A percentile compares a stretch with the other conserved stretches of the same genome.
These are phyloP conservation scores for Entomortierella beljakovae DNA, from an alignment of 192 early-diverging fungal genomes.

Conservation along the genomic window DNA sequence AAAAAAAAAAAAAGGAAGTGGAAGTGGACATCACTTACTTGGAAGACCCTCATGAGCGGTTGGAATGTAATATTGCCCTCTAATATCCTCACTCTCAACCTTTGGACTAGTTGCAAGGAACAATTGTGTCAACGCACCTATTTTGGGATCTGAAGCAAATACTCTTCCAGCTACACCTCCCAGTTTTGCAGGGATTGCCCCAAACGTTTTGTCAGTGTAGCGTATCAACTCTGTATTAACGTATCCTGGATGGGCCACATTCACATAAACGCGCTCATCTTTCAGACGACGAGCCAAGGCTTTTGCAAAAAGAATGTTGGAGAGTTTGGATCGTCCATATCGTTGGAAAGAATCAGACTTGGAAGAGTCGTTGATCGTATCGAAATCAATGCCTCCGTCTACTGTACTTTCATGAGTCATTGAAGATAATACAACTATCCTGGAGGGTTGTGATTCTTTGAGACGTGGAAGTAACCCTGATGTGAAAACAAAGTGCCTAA, in stretches of 20 bases:
- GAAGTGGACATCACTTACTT: slow-evolving; percentile 5
- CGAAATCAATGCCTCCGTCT: slow-evolving; percentile 43
- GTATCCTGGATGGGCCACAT: slow-evolving; percentile 52
- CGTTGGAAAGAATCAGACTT: neutral
- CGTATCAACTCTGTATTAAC: slow-evolving; percentile 26
- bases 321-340: slow-evolving; percentile 65
- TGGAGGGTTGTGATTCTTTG: slow-evolving; percentile 8
- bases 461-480: slow-evolving; percentile 22
- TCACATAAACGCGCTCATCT: slow-evolving; percentile 36
- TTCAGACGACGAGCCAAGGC: slow-evolving; percentile 23
- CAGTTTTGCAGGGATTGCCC: neutral
- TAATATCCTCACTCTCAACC: slow-evolving; percentile 53
- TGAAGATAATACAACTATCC: slow-evolving; percentile 32
- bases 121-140: slow-evolving; percentile 57
- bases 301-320: slow-evolving; percentile 59
- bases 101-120: slow-evolving; percentile 65
- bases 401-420: slow-evolving; percentile 27
- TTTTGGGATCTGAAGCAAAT: slow-evolving; percentile 26
- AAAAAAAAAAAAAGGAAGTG: neutral
- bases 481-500: slow-evolving; percentile 57
- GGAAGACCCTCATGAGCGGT: slow-evolving; percentile 12
- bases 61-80: slow-evolving; percentile 39
- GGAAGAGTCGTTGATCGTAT: slow-evolving; percentile 50
- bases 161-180: neutral
- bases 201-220: slow-evolving; percentile 2